Evolutionary conservation across 345 rosid species (phyloP).

Genomic region (Aurinia saxatilis): DNA sequence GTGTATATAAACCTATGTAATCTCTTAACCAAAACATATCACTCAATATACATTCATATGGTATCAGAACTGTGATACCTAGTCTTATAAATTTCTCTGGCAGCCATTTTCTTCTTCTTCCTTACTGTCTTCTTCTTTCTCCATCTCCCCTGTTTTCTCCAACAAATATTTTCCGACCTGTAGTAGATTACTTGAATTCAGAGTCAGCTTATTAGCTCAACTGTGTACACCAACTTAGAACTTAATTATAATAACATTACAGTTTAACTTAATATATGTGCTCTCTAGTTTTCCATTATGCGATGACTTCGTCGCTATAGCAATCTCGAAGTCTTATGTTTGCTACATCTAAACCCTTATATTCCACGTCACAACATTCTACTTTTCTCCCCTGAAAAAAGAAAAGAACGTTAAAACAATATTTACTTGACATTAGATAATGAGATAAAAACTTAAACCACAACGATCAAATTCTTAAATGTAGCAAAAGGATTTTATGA

Average conservation of each 20-base stretch:
- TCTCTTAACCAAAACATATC: no score
- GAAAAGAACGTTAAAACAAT: neutral
- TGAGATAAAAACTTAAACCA: neutral
- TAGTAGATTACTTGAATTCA: neutral
- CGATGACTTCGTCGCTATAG: conserved; percentile 40
- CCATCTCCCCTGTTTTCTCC: no score
- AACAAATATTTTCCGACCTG: no score
- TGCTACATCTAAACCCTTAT: conserved; percentile 20
- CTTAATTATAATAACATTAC: neutral
- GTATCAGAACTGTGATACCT: no score
- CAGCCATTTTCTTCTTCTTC: no score
- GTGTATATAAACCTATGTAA: no score
- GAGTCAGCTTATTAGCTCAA: neutral
- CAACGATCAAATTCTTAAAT: neutral
- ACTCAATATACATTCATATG: no score
- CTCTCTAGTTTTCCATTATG: conserved; percentile 6
- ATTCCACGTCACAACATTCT: conserved; percentile 54
- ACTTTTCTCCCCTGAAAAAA: conserved; percentile 34
- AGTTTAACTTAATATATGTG: neutral
- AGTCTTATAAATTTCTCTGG: no score
- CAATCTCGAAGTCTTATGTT: conserved; percentile 42
- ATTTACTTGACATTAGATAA: neutral
- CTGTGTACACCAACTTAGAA: neutral
- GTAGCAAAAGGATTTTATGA: no score
- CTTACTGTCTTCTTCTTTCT: no score